Evolutionary conservation across 2,329 filamentous ascomycete species (phyloP).

Genomic region (Monosporascus cannonballus): DNA sequence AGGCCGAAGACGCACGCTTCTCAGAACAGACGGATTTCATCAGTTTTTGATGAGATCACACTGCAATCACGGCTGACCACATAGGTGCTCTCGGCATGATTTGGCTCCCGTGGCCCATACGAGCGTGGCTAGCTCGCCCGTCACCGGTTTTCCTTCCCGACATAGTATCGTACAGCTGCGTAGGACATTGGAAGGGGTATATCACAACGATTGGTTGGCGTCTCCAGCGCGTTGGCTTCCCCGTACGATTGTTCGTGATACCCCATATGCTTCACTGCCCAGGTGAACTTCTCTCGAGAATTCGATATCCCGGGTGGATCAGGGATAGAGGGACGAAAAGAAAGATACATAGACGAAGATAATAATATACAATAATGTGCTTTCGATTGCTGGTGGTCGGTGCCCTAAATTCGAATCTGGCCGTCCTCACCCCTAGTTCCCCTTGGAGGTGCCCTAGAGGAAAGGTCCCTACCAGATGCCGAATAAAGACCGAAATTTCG

Average conservation of each 20-base stretch:
- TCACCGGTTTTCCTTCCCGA: neutral
- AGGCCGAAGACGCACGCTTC: slow-evolving; percentile 49
- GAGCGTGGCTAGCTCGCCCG: slow-evolving; percentile 1
- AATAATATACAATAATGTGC: slow-evolving; percentile 1
- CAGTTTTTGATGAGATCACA: slow-evolving; percentile 32
- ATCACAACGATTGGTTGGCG: neutral
- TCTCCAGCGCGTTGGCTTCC: neutral
- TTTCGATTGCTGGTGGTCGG: neutral
- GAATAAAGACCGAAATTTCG: too few relatives aligned
- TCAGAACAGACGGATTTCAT: slow-evolving; percentile 56
- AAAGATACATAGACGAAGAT: slow-evolving; percentile 6
- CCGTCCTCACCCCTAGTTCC: too few relatives aligned
- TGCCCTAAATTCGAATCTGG: too few relatives aligned
- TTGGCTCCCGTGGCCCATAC: slow-evolving; percentile 6
- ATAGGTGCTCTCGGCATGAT: slow-evolving; percentile 8
- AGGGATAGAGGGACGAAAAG: slow-evolving; percentile 8
- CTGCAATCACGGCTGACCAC: slow-evolving; percentile 14
- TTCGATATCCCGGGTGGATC: slow-evolving; percentile 6
- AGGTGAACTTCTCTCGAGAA: neutral
- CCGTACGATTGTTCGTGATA: slow-evolving; percentile 1
- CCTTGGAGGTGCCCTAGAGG: too few relatives aligned
- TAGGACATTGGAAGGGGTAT: neutral
- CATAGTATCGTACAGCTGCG: neutral
- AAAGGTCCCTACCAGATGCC: too few relatives aligned
- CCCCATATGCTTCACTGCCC: neutral